Evolutionary conservation across 106 monocot species (phyloP), one percentile per base, ranked within the genome.

Genomic region (Gastrodia elata): DNA sequence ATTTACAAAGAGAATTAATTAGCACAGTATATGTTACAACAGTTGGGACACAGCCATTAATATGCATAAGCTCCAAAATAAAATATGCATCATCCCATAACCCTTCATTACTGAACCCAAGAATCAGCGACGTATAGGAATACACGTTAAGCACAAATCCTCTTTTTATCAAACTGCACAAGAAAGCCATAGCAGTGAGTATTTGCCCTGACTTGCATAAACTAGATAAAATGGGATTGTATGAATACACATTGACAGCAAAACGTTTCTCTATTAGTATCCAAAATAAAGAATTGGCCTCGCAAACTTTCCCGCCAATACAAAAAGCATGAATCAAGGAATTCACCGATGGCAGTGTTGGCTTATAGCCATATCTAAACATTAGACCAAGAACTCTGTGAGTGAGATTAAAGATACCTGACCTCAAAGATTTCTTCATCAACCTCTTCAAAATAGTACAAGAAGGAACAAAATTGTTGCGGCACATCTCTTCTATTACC

Each of bases 151-250:
- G 74, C 26, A 40, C 24, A 55, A 84, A 84, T n/a, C 86, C 89
- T 76, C 77, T 84, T 72, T 83, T 90, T 65, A 68, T 83, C 39
- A 86, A 56, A 38, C 44, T 55, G 72, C 43, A 90, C 42, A 90
- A 86, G 18, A 90, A 35, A 64, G 82, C 81, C 39, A 84, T 71
- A 2, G 80, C 89, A 24, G 33, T 15, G 26, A 33, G 33, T 57
- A 55, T 73, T 33, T 77, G 74, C 48, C 84, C 81, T 0, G 75
- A 74, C 80, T 84, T 86, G 77, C 83, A 84, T 15, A 90, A 70
- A 42, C 71, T 55, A 35, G 86, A 86, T 71, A 90, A 79, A 80
- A 86, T 82, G 37, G 86, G 68, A 75, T 90, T 90, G 67, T 77
- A 86, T 24, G 79, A 43, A 44, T 73, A 82, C 56, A 84, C 79